Evolutionary conservation across 2,329 filamentous ascomycete genomes (phyloP).

Genomic region (Exophiala xenobiotica): DNA sequence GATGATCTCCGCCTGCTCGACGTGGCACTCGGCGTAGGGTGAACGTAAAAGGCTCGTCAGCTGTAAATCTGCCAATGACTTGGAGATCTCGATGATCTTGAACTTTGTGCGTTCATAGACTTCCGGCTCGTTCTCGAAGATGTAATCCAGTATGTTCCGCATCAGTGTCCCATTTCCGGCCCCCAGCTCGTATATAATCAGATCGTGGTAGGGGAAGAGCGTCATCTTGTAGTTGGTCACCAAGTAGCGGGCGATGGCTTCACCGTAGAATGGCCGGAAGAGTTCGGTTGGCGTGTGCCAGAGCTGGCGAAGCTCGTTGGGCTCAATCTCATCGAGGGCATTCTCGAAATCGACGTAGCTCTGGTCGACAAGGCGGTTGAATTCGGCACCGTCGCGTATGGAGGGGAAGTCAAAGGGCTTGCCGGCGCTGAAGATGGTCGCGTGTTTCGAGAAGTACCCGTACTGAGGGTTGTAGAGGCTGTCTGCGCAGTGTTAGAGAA

Average conservation of each 20-base stretch:
- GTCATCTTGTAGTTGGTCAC: slow-evolving; percentile 94
- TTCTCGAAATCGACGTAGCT: slow-evolving; percentile 92
- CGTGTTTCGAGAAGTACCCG: slow-evolving; percentile 94
- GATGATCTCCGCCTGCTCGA: slow-evolving; percentile 86
- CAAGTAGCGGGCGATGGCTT: slow-evolving; percentile 93
- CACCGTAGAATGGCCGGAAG: slow-evolving; percentile 93
- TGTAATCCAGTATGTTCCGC: slow-evolving; percentile 96
- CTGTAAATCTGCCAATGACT: slow-evolving; percentile 75
- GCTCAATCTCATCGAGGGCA: slow-evolving; percentile 69
- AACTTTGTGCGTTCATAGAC: slow-evolving; percentile 93
- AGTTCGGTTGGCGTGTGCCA: slow-evolving; percentile 99
- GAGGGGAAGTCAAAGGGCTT: slow-evolving; percentile 84
- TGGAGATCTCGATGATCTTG: slow-evolving; percentile 93
- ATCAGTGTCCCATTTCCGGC: slow-evolving; percentile 96
- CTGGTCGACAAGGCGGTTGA: slow-evolving; percentile 71
- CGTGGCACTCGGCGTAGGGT: slow-evolving; percentile 71
- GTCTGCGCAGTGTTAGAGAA: slow-evolving; percentile 55
- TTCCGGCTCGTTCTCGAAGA: slow-evolving; percentile 81
- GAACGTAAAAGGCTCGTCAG: slow-evolving; percentile 63
- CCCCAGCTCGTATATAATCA: slow-evolving; percentile 98
- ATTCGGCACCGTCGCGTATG: slow-evolving; percentile 81
- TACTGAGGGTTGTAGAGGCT: slow-evolving; percentile 93
- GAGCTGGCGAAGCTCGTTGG: slow-evolving; percentile 77
- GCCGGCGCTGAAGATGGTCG: slow-evolving; percentile 90
- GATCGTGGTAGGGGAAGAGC: slow-evolving; percentile 90